Conservation (phyloP, 2,329 filamentous ascomycete species). For the Colletotrichum eremochloae region DNA sequence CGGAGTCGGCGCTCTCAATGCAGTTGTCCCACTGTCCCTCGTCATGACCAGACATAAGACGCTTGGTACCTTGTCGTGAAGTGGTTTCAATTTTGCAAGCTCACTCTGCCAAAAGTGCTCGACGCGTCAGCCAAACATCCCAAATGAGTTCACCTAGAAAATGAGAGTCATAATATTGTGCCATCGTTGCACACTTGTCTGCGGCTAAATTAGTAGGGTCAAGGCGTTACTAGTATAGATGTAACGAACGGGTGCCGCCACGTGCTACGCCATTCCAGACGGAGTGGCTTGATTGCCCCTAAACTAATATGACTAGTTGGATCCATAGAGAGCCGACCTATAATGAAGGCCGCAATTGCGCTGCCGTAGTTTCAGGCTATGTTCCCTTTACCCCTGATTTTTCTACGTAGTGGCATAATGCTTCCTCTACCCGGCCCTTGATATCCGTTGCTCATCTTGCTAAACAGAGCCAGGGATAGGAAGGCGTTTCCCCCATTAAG, state of each 20-base stretch:
- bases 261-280: neutral
- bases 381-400: neutral
- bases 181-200: neutral
- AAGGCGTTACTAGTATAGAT: neutral
- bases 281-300: neutral
- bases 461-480: conserved; percentile 6
- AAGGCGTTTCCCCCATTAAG: conserved; percentile 6
- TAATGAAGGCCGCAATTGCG: neutral
- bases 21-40: too few species aligned
- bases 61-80: too few species aligned
- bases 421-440: neutral
- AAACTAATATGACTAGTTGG: neutral
- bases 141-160: too few species aligned
- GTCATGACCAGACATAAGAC: too few species aligned
- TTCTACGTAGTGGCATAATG: neutral
- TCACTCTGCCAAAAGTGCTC: too few species aligned
- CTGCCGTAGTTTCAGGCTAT: neutral
- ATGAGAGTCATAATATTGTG: too few species aligned
- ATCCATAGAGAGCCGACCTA: neutral
- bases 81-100: too few species aligned
- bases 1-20: too few species aligned
- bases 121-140: too few species aligned
- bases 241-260: neutral
- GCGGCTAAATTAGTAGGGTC: neutral
- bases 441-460: conserved; percentile 3